phyloP scores from a whole-genome alignment of 2,329 filamentous ascomycete genomes.

The Fusarium burgessii region DNA sequence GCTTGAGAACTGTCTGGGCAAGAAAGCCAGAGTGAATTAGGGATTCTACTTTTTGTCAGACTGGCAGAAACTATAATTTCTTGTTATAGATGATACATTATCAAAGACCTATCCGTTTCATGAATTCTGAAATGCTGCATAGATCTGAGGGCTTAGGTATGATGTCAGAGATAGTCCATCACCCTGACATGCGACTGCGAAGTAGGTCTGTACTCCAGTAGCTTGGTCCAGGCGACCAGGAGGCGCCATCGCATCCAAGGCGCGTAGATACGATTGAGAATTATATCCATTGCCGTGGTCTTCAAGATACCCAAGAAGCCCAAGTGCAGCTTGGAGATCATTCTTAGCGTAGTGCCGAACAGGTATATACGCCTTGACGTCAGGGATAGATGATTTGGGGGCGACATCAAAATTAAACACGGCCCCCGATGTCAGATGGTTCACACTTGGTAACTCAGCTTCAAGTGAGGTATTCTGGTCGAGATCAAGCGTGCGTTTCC shows the following conservation, averaged over 20 bases:
- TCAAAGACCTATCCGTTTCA: too few species aligned
- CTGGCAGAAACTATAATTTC: too few species aligned
- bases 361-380: slow-evolving; percentile 7
- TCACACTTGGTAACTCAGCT: background rate
- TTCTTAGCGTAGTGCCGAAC: background rate
- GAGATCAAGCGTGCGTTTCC: background rate
- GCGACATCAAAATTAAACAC: slow-evolving; percentile 1
- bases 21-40: slow-evolving; percentile 4
- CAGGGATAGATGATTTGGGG: background rate
- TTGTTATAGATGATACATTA: too few species aligned
- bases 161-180: background rate
- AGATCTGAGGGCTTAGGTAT: slow-evolving; percentile 1
- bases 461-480: background rate
- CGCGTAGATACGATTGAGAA: background rate
- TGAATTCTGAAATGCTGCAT: background rate
- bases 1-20: slow-evolving; percentile 14
- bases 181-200: background rate
- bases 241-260: background rate
- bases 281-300: background rate
- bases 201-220: background rate
- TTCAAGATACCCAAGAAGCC: background rate
- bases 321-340: background rate
- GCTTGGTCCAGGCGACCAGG: background rate
- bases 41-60: too few species aligned
- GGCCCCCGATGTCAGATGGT: background rate